Conservation (phyloP, 495 filamentous ascomycete species). For the Neurospora pannonica region DNA sequence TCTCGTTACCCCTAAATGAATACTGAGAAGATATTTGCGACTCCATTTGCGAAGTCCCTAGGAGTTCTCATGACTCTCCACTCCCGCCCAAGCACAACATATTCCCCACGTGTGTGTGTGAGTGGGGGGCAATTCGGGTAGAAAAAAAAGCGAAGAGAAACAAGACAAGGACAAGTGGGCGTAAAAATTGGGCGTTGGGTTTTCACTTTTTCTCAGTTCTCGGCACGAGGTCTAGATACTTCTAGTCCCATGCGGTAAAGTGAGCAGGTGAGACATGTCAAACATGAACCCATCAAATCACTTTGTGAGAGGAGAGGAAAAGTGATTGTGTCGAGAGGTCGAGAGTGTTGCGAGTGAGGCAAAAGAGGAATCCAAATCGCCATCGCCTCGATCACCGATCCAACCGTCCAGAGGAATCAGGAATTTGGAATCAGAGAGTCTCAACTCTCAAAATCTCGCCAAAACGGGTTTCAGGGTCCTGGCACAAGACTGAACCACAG, state of each 20-base stretch:
- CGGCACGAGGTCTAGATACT: background rate
- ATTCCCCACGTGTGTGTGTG: background rate
- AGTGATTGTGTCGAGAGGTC: background rate
- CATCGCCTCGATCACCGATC: background rate
- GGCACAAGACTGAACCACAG: background rate
- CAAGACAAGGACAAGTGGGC: background rate
- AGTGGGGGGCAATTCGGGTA: background rate
- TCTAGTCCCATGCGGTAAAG: background rate
- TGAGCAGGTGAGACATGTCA: background rate
- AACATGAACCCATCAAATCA: background rate
- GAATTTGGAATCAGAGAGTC: background rate
- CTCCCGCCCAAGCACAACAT: background rate
- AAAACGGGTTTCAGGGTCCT: background rate
- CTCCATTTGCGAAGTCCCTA: background rate
- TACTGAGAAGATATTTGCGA: background rate
- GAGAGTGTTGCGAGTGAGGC: background rate
- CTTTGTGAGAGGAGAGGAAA: background rate
- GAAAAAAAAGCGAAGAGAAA: background rate
- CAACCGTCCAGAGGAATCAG: background rate
- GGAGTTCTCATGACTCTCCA: background rate
- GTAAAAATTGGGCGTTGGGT: background rate
- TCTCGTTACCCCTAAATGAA: background rate
- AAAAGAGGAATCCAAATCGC: background rate
- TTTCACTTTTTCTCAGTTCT: background rate
- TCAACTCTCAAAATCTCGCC: background rate